Conservation (phyloP, 1,139 yeast genomes). For the Geotrichum cucujoidarum region DNA sequence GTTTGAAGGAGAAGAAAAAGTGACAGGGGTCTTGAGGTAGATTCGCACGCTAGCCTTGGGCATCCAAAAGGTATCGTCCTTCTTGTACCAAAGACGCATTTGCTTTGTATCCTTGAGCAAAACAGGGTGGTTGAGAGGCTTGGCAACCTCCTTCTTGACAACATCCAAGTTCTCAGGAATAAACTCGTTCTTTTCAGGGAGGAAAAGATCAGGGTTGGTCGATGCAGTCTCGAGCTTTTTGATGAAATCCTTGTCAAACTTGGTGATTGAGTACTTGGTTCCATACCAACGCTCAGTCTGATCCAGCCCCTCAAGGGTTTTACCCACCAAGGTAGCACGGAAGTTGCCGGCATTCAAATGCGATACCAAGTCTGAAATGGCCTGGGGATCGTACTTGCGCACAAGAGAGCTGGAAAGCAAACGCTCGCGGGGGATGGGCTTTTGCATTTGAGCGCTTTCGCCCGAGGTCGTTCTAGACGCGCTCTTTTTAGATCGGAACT, state of each 20-base stretch:
- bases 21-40: constrained; percentile 58
- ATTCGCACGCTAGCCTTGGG: constrained; percentile 77
- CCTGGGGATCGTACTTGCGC: constrained; percentile 53
- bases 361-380: constrained; percentile 48
- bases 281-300: constrained; percentile 82
- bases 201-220: constrained; percentile 42
- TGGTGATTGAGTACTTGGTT: constrained; percentile 59
- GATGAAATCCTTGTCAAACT: constrained; percentile 43
- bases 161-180: constrained; percentile 74
- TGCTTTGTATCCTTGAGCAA: constrained; percentile 42
- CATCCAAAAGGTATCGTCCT: constrained; percentile 82
- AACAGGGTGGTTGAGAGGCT: constrained; percentile 45
- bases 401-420: constrained; percentile 56
- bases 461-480: constrained; percentile 56
- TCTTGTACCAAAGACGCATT: constrained; percentile 75
- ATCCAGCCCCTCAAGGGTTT: constrained; percentile 37
- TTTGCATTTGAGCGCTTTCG: constrained; percentile 49
- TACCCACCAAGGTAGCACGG: constrained; percentile 50
- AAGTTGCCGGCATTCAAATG: constrained; percentile 56
- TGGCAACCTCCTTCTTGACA: constrained; percentile 40
- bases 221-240: constrained; percentile 36
- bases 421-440: constrained; percentile 56
- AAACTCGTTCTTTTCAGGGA: constrained; percentile 72
- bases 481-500: constrained; percentile 60
- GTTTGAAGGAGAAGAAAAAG: constrained; percentile 52